phyloP scores from a whole-genome alignment of 768 basidiomycete genomes.

The Phylloporus arenicola region DNA sequence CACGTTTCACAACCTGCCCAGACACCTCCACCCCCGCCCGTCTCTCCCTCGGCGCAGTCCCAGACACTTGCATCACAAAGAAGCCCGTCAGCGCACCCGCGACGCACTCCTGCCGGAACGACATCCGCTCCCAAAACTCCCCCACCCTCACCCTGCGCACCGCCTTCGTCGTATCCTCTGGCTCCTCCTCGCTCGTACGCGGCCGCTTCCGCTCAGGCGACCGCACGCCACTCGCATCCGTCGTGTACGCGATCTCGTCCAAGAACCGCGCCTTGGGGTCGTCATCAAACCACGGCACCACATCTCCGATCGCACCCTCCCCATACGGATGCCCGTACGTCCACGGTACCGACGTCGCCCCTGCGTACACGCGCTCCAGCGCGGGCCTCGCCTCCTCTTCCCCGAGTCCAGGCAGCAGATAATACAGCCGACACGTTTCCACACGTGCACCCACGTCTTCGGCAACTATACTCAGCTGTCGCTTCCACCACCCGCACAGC shows the following conservation, averaged over 20 bases:
- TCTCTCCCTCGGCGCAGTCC: slow-evolving; percentile 29
- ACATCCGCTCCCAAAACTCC: slow-evolving; percentile 98
- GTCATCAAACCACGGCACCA: slow-evolving; percentile 91
- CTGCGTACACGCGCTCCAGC: slow-evolving; percentile 37
- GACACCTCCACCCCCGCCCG: slow-evolving; percentile 61
- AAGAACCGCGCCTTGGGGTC: slow-evolving; percentile 94
- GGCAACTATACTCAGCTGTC: slow-evolving; percentile 56
- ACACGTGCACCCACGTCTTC: slow-evolving; percentile 29
- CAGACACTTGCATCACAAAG: slow-evolving; percentile 60
- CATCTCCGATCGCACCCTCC: slow-evolving; percentile 49
- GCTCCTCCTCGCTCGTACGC: slow-evolving; percentile 30
- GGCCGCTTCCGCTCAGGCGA: slow-evolving; percentile 60
- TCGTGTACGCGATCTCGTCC: slow-evolving; percentile 80
- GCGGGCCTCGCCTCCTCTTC: slow-evolving; percentile 62
- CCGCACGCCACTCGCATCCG: slow-evolving; percentile 50
- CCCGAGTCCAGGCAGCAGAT: slow-evolving; percentile 65
- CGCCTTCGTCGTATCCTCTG: slow-evolving; percentile 46
- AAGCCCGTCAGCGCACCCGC: slow-evolving; percentile 91
- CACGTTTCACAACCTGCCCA: slow-evolving; percentile 59
- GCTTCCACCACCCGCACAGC: slow-evolving; percentile 93
- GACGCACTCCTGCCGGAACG: slow-evolving; percentile 90
- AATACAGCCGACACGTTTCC: slow-evolving; percentile 36
- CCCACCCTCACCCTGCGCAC: slow-evolving; percentile 56
- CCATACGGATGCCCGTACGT: slow-evolving; percentile 77
- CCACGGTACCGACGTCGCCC: slow-evolving; percentile 42